Conservation (phyloP, 306 rosid species). For the Canavalia ensiformis region DNA sequence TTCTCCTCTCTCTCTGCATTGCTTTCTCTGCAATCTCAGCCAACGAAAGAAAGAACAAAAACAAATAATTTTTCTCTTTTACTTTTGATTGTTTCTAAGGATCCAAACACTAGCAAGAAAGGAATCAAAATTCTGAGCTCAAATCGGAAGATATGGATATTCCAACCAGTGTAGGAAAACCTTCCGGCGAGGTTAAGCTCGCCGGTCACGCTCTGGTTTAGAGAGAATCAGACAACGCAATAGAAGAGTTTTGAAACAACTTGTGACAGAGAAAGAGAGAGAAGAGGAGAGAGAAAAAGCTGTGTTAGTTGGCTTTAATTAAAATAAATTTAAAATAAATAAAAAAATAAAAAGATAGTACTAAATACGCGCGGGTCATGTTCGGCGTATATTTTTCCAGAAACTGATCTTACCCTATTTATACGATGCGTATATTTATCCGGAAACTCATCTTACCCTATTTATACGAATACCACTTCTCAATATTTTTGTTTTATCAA, state of each 20-base stretch:
- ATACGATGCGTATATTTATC: not conserved
- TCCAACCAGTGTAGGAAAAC: conserved; percentile 40
- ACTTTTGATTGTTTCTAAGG: conserved; percentile 23
- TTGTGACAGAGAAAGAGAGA: conserved; percentile 19
- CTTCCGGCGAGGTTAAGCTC: conserved; percentile 61
- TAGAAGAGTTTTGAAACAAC: conserved; percentile 35
- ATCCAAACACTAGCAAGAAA: conserved; percentile 13
- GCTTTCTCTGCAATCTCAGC: conserved; percentile 42
- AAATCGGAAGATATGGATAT: conserved; percentile 10
- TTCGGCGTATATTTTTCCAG: not conserved
- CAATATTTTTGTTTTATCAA: not conserved
- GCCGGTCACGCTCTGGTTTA: conserved; percentile 57
- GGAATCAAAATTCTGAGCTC: conserved; percentile 32
- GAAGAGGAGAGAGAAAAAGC: conserved; percentile 1
- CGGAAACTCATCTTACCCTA: not conserved
- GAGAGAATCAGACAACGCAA: conserved; percentile 51
- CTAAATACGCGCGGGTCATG: conserved; percentile 52
- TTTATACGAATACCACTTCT: not conserved
- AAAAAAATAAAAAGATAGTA: conserved; percentile 10
- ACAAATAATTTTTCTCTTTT: not conserved
- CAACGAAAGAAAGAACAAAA: conserved; percentile 37
- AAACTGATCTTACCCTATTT: not conserved
- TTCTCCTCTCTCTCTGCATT: conserved; percentile 48
- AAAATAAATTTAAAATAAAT: not conserved
- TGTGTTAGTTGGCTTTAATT: conserved; percentile 53